Evolutionary conservation across 1,284 basidiomycete genomes (phyloP).

Genomic region (Singerocomus rubriflavus): DNA sequence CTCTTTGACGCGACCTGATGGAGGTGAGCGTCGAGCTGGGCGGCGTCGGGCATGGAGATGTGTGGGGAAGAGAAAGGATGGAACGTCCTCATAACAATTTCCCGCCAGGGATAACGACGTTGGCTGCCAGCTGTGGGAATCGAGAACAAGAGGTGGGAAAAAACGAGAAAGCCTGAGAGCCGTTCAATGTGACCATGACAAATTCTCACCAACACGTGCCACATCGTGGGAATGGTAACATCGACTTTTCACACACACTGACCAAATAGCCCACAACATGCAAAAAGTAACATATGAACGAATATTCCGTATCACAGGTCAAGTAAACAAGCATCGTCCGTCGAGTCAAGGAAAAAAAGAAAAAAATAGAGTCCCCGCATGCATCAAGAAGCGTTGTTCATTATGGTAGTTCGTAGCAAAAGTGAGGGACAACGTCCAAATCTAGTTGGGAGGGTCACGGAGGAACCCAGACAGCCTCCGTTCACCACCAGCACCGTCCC

Average conservation of each 20-base stretch:
- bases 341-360: constrained; percentile 1
- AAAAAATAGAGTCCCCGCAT: constrained; percentile 10
- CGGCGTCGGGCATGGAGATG: constrained; percentile 43
- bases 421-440: neutral
- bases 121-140: constrained; percentile 41
- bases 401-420: constrained; percentile 1
- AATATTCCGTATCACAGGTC: constrained; percentile 12
- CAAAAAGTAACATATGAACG: constrained; percentile 9
- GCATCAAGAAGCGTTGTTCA: constrained; percentile 19
- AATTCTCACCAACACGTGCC: constrained; percentile 32
- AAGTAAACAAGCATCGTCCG: constrained; percentile 21
- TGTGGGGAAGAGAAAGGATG: constrained; percentile 42
- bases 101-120: constrained; percentile 39
- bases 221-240: constrained; percentile 26
- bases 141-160: constrained; percentile 37
- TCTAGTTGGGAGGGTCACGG: constrained; percentile 34
- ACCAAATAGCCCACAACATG: neutral
- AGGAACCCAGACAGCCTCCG: constrained; percentile 22
- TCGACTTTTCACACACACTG: neutral
- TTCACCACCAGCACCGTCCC: constrained; percentile 30
- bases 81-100: constrained; percentile 40
- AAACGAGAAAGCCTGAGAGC: constrained; percentile 35
- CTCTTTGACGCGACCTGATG: constrained; percentile 35
- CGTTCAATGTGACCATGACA: constrained; percentile 27
- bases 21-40: constrained; percentile 37